Evolutionary conservation across 805 yeast genomes (phyloP).

Genomic region (Suhomyces kilbournensis): DNA sequence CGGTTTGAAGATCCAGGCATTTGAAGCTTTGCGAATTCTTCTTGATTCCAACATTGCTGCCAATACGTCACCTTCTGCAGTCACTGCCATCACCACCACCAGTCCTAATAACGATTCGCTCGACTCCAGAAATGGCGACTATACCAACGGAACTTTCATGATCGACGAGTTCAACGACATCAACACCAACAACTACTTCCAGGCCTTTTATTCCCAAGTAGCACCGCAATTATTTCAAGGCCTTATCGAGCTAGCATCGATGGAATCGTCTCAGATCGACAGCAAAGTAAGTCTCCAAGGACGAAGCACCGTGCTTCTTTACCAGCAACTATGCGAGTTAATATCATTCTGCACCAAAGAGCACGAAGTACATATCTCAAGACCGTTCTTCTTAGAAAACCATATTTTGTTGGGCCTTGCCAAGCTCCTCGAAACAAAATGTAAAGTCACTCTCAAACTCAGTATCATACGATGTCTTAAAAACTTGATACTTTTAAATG

Average conservation of each 20-base stretch:
- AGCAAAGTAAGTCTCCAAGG: slow-evolving; percentile 7
- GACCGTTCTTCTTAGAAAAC: slow-evolving; percentile 62
- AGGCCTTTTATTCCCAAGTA: slow-evolving; percentile 58
- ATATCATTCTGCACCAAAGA: slow-evolving; percentile 63
- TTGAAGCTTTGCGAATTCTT: slow-evolving; percentile 74
- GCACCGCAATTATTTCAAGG: slow-evolving; percentile 57
- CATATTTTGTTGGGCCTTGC: slow-evolving; percentile 56
- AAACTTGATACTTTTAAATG: slow-evolving; percentile 58
- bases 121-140: slow-evolving; percentile 1
- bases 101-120: slow-evolving; percentile 5
- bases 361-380: slow-evolving; percentile 56
- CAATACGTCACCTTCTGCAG: slow-evolving; percentile 8
- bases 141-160: slow-evolving; percentile 9
- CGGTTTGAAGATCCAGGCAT: slow-evolving; percentile 77
- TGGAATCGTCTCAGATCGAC: neutral
- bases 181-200: slow-evolving; percentile 46
- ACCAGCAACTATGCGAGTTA: slow-evolving; percentile 66
- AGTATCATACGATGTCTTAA: slow-evolving; percentile 71
- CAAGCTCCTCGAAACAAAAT: slow-evolving; percentile 40
- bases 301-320: slow-evolving; percentile 39
- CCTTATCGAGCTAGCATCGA: slow-evolving; percentile 34
- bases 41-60: slow-evolving; percentile 55
- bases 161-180: slow-evolving; percentile 27
- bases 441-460: slow-evolving; percentile 54
- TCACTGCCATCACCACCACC: slow-evolving; percentile 16